Percentiles rank a stretch among this genome's conserved stretches.
Conservation (phyloP, 306 rosid species). For the Canavalia ensiformis region DNA sequence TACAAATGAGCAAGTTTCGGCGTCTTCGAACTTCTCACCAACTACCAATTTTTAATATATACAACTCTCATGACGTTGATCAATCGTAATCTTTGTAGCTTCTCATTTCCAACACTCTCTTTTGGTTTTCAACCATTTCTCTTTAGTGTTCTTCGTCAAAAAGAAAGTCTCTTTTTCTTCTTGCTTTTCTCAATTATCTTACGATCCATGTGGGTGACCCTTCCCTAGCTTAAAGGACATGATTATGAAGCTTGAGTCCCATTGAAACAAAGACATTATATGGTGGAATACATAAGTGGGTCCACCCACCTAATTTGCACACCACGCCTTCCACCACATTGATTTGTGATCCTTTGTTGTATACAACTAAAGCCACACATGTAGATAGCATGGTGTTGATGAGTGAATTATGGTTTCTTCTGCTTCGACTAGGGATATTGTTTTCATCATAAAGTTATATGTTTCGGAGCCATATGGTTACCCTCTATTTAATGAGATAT, state of each 20-base stretch:
- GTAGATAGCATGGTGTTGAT: background rate
- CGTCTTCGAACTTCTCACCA: too few species aligned
- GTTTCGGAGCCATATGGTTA: too few species aligned
- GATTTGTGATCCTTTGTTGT: conserved; percentile 41
- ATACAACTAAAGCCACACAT: conserved; percentile 28
- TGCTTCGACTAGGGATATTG: background rate
- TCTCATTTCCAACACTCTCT: background rate
- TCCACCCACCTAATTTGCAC: conserved; percentile 24
- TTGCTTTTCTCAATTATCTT: background rate
- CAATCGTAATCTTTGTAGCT: background rate
- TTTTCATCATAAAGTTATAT: background rate
- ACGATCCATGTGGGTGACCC: conserved; percentile 49
- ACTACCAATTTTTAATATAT: too few species aligned
- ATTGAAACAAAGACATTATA: conserved; percentile 45
- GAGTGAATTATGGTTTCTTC: background rate
- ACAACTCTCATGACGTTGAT: conserved; percentile 32
- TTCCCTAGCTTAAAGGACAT: conserved; percentile 20
- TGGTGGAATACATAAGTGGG: conserved; percentile 35
- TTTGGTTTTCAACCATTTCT: background rate
- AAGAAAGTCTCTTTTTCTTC: background rate
- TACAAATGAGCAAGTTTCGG: too few species aligned
- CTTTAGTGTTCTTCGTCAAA: background rate
- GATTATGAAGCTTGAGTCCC: conserved; percentile 44
- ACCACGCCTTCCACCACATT: conserved; percentile 43
- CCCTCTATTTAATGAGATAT: too few species aligned